Conservation (phyloP, 257 asterid species). For the Phtheirospermum japonicum region DNA sequence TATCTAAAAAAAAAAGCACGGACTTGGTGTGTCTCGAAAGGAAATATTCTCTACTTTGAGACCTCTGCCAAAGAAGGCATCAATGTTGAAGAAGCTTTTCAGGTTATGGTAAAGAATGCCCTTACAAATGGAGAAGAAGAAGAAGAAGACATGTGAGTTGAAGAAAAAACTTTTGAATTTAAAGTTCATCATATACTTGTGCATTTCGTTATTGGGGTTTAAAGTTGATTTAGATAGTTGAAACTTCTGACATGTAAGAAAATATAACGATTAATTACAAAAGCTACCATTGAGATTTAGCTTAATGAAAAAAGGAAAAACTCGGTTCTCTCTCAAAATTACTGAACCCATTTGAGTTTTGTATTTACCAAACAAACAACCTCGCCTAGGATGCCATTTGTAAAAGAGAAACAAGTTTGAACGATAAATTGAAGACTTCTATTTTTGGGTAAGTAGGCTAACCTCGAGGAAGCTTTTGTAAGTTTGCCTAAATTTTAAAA, state of each 20-base stretch:
- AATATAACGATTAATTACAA: neutral
- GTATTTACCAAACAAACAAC: too few species aligned
- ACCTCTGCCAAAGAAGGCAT: constrained; percentile 98
- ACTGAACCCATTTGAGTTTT: neutral
- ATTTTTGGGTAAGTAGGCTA: too few species aligned
- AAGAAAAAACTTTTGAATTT: neutral
- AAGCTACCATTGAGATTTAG: neutral
- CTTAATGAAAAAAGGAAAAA: neutral
- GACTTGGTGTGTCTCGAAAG: constrained; percentile 98
- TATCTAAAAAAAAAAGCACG: constrained; percentile 97
- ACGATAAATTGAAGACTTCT: too few species aligned
- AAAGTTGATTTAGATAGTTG: neutral
- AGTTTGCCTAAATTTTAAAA: too few species aligned
- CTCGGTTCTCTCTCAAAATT: neutral
- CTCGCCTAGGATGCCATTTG: too few species aligned
- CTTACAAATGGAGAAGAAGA: constrained; percentile 89
- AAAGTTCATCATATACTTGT: too few species aligned
- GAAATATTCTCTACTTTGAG: constrained; percentile 95
- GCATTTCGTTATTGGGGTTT: too few species aligned
- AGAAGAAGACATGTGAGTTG: constrained; percentile 91
- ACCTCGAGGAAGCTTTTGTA: too few species aligned
- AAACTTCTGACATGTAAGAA: neutral
- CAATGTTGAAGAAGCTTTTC: constrained; percentile 93
- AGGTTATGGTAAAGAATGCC: constrained; percentile 94
- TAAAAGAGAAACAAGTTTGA: too few species aligned